A percentile compares a stretch with the other conserved stretches of the same genome.
Evolutionary conservation across 2,329 filamentous ascomycete species (phyloP).

Genomic region (Neofusicoccum kwambonambiense): DNA sequence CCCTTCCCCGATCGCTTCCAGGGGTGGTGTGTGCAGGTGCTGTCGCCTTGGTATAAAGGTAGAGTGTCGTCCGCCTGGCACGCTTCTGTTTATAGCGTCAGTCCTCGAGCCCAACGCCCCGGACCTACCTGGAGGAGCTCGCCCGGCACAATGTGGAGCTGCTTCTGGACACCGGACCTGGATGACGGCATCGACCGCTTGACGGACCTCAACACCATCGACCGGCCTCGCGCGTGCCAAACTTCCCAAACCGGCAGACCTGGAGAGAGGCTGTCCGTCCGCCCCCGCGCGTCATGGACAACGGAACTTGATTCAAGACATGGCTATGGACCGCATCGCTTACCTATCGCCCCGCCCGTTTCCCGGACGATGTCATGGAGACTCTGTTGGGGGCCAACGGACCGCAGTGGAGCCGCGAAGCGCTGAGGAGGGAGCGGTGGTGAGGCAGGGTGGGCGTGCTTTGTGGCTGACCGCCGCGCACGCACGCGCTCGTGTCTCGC

Average conservation of each 20-base stretch:
- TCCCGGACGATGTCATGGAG: neutral
- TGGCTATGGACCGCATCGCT: neutral
- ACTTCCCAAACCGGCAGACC: neutral
- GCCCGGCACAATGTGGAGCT: neutral
- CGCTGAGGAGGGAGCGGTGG: neutral
- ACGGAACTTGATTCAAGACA: neutral
- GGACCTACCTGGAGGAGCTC: constrained; percentile 1
- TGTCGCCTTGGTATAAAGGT: neutral
- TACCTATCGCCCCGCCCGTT: neutral
- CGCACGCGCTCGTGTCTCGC: neutral
- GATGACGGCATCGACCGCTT: neutral
- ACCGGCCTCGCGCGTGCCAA: neutral
- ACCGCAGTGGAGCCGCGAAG: constrained; percentile 9
- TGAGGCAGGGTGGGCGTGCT: neutral
- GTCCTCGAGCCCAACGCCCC: neutral
- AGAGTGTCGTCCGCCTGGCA: neutral
- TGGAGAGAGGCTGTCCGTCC: neutral
- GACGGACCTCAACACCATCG: neutral
- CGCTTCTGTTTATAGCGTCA: neutral
- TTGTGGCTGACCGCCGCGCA: constrained; percentile 6
- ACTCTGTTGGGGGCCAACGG: constrained; percentile 3
- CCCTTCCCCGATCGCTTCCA: constrained; percentile 1
- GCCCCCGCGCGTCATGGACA: neutral
- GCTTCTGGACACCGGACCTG: neutral
- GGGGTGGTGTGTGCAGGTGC: neutral